A percentile compares a stretch with the other conserved stretches of the same genome.
phyloP scores from a whole-genome alignment of 345 rosid genomes.

The Citrus medica region DNA sequence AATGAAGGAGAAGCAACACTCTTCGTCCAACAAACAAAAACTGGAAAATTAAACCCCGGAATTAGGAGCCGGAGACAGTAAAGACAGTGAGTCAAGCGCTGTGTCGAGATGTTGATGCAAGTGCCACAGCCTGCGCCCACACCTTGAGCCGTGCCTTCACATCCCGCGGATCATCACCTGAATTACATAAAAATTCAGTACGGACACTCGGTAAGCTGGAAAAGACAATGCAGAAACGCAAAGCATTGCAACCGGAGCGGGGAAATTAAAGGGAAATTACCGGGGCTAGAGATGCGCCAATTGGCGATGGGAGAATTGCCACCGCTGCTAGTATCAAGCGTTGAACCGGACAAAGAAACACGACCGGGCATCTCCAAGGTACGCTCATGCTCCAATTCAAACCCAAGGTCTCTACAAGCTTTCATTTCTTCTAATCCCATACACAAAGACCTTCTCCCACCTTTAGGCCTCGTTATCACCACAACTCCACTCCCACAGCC shows the following conservation, averaged over 20 bases:
- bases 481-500: constrained; percentile 45
- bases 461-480: constrained; percentile 80
- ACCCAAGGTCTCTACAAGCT: constrained; percentile 90
- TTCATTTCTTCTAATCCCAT: constrained; percentile 89
- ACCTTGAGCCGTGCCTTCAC: constrained; percentile 92
- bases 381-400: constrained; percentile 75
- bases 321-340: constrained; percentile 67
- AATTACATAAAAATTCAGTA: background rate
- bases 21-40: constrained; percentile 2
- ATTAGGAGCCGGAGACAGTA: background rate
- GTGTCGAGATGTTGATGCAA: constrained; percentile 55
- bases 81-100: constrained; percentile 11
- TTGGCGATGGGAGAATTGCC: constrained; percentile 84
- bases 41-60: background rate
- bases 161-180: constrained; percentile 91
- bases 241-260: no score
- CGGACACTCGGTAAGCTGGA: no score
- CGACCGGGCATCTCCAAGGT: constrained; percentile 60
- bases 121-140: constrained; percentile 97
- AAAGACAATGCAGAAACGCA: no score
- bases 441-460: constrained; percentile 74
- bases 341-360: constrained; percentile 55
- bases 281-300: constrained; percentile 93
- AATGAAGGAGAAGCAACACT: background rate
- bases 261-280: constrained; percentile 27